Conservation (phyloP, 306 rosid genomes). For the Medicago lupulina region DNA sequence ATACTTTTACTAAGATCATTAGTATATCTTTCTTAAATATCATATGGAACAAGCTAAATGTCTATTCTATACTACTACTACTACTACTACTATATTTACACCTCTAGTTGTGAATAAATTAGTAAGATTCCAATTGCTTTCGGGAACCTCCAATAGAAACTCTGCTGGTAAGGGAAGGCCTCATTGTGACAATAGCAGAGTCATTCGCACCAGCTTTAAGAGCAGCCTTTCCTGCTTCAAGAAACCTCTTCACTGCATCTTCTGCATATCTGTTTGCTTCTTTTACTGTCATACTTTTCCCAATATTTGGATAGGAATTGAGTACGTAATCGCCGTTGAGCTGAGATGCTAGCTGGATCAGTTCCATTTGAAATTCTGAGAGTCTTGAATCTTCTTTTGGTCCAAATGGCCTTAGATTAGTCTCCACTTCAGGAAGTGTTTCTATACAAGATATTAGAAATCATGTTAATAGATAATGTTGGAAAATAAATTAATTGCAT, state of each 20-base stretch:
- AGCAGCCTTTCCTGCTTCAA: constrained; percentile 88
- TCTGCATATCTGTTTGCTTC: constrained; percentile 89
- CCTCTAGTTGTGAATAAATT: constrained; percentile 36
- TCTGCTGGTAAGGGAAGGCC: constrained; percentile 89
- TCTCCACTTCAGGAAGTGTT: constrained; percentile 75
- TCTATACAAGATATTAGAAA: constrained; percentile 49
- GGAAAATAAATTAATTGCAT: constrained; percentile 5
- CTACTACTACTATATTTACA: constrained; percentile 40
- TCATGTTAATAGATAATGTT: constrained; percentile 26
- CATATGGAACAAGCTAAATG: constrained; percentile 27
- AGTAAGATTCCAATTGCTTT: constrained; percentile 42
- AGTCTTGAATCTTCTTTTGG: constrained; percentile 72
- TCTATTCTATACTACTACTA: background rate
- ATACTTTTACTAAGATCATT: constrained; percentile 29
- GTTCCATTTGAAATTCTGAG: constrained; percentile 88
- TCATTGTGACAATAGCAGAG: constrained; percentile 85
- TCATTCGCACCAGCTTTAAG: constrained; percentile 89
- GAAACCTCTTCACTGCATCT: constrained; percentile 90
- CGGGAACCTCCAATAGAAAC: constrained; percentile 4
- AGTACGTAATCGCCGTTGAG: constrained; percentile 87
- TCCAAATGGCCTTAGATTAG: constrained; percentile 70
- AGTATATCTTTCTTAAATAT: background rate
- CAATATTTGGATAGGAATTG: constrained; percentile 77
- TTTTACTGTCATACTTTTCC: constrained; percentile 72
- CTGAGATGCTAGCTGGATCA: constrained; percentile 96